Evolutionary conservation across 192 early-diverging fungal species (phyloP), one percentile per base, ranked within the genome.

Genomic region (Neocallimastix lanati): DNA sequence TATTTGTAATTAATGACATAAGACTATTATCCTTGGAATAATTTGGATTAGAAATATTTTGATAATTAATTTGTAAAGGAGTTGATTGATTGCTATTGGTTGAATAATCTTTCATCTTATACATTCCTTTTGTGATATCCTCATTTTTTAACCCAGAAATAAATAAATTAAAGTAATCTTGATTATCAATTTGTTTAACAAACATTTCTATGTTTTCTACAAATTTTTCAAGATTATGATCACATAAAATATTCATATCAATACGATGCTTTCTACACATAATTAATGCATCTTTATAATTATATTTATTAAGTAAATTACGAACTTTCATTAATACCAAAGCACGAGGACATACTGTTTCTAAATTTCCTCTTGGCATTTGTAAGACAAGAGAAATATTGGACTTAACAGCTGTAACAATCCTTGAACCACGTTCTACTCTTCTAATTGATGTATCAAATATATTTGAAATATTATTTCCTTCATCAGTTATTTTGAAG

Each of bases 341-440:
- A 12, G 96, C 93, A 9, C 97, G 92, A 3, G 97, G 97, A 21
- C 89, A 86, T 28, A 99, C 88, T 0, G 96, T 98, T 82, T 99
- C 97, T 78, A 98, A 85, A 79, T 99, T 99, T 12, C 97, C 97
- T 29, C 97, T 92, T 16, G 97, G 97, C 97, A 99, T 99, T 86
- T 92, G 84, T 78, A 87, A 83, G 25, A 95, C 83, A 35, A 95
- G 82, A 78, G 87, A 88, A 21, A 90, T 88, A 78, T 88, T 91
- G 76, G 82, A 84, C 2, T 94, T 93, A 13, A 91, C 84, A 0
- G 94, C 93, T 67, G 91, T 78, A 9, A 98, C 93, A 82, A 98
- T 95, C 28, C 90, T 88, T 14, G 97, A 88, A 15, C 96, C 97
- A 77, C 95, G 90, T 86, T 99, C 97, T n/a, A 99, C 88, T 0